These are phyloP conservation scores for Fusarium fujikuroi DNA, from an alignment of 2,329 filamentous ascomycete genomes.

Conservation along the genomic window DNA sequence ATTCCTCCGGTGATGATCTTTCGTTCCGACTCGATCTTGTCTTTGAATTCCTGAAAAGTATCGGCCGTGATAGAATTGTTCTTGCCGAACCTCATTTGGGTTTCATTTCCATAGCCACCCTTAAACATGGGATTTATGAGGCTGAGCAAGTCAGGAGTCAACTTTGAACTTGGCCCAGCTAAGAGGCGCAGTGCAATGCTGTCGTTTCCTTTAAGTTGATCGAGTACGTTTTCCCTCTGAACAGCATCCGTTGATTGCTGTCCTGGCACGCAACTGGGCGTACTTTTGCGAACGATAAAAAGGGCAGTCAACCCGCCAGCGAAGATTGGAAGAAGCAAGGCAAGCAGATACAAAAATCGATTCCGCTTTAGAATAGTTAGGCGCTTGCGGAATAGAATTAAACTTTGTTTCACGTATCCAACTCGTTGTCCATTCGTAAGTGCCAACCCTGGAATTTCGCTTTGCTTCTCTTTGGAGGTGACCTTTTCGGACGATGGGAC, in stretches of 20 bases:
- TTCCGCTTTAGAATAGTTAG: constrained; percentile 81
- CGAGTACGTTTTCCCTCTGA: constrained; percentile 51
- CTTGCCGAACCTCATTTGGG: constrained; percentile 35
- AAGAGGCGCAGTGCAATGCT: constrained; percentile 43
- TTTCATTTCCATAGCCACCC: constrained; percentile 32
- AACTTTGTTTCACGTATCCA: constrained; percentile 74
- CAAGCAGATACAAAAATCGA: constrained; percentile 78
- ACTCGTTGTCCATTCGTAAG: constrained; percentile 77
- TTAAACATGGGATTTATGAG: constrained; percentile 56
- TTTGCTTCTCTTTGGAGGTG: constrained; percentile 39
- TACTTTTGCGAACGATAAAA: constrained; percentile 70
- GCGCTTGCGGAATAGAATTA: constrained; percentile 82
- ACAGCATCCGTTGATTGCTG: constrained; percentile 56
- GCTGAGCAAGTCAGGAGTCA: constrained; percentile 47
- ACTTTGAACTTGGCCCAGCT: constrained; percentile 50
- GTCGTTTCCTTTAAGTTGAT: constrained; percentile 47
- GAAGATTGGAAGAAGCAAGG: constrained; percentile 80
- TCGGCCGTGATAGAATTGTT: constrained; percentile 57
- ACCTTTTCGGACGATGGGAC: constrained; percentile 38
- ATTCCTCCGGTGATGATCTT: constrained; percentile 78
- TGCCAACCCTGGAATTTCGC: constrained; percentile 55
- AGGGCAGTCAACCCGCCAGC: constrained; percentile 83
- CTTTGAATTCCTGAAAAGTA: constrained; percentile 74
- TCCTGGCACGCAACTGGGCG: constrained; percentile 62
- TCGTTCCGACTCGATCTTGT: constrained; percentile 71